Evolutionary conservation across 106 monocot species (phyloP).

Genomic region (Amphibolis antarctica): DNA sequence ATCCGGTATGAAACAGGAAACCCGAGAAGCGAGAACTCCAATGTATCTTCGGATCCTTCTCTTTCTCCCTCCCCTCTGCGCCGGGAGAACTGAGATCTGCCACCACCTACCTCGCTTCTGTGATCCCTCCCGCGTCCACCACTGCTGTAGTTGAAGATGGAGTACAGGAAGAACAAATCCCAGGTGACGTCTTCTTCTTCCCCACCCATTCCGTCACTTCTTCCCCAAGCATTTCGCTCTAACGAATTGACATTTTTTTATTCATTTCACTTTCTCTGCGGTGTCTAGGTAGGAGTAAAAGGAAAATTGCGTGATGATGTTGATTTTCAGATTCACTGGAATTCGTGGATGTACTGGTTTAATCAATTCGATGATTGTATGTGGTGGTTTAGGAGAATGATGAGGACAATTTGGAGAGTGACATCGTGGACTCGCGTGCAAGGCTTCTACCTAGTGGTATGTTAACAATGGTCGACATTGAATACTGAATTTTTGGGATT

Average conservation of each 20-base stretch:
- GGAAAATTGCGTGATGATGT: background rate
- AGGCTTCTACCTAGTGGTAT: constrained; percentile 13
- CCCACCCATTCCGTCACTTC: background rate
- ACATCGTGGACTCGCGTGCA: constrained; percentile 10
- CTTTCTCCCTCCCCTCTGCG: background rate
- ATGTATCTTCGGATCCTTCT: too few species aligned
- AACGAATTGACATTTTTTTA: background rate
- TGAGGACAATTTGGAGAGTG: constrained; percentile 10
- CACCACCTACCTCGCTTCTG: background rate
- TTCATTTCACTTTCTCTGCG: too few species aligned
- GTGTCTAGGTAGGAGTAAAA: too few species aligned
- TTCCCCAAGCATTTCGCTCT: background rate
- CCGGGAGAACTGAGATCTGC: background rate
- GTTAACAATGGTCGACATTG: background rate
- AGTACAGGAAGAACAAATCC: constrained; percentile 6
- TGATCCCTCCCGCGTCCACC: background rate
- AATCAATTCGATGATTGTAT: background rate
- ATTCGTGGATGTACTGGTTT: background rate
- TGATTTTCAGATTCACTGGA: background rate
- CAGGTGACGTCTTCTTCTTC: background rate
- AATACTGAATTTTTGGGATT: too few species aligned
- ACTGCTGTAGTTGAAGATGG: background rate
- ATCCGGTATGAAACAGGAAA: too few species aligned
- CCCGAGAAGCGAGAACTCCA: too few species aligned
- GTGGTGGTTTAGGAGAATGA: constrained; percentile 9